Percentiles rank a stretch among this genome's conserved stretches.
These are phyloP conservation scores for Aspergillus brasiliensis DNA, from an alignment of 2,329 filamentous ascomycete species.

Conservation along the genomic window DNA sequence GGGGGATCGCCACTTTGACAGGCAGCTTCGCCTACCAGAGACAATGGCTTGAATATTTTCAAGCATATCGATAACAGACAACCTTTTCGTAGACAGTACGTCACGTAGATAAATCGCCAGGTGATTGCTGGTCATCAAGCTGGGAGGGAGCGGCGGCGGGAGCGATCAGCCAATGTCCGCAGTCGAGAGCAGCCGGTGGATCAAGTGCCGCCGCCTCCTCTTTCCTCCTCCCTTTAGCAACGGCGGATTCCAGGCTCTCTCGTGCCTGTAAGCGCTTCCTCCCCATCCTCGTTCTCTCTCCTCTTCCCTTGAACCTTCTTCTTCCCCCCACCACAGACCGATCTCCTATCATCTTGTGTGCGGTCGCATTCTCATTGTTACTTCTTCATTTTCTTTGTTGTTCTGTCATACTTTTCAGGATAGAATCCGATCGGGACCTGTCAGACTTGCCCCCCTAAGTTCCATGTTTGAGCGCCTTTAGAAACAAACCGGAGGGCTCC, in stretches of 20 bases:
- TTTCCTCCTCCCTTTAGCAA: background rate
- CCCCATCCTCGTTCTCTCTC: conserved; percentile 14
- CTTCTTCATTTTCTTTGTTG: conserved; percentile 2
- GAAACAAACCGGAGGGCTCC: conserved; percentile 15
- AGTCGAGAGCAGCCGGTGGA: background rate
- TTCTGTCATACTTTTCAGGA: background rate
- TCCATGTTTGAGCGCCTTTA: conserved; percentile 11
- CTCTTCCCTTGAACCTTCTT: conserved; percentile 17
- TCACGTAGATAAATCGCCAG: too few relatives aligned
- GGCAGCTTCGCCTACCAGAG: background rate
- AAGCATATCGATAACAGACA: background rate
- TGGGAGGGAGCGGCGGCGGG: background rate
- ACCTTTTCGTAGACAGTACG: background rate
- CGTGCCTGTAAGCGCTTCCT: conserved; percentile 20
- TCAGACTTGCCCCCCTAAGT: background rate
- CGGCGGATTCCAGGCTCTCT: conserved; percentile 4
- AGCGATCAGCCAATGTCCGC: background rate
- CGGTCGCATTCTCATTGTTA: background rate
- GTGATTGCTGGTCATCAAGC: too few relatives aligned
- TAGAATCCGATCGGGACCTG: background rate
- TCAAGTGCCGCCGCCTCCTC: background rate
- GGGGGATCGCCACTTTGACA: background rate
- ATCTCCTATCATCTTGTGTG: background rate
- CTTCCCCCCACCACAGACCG: conserved; percentile 1
- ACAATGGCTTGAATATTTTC: background rate